Base-by-base conservation (phyloP, 257 asterid species). In the Solanum megistacrolobum region DNA sequence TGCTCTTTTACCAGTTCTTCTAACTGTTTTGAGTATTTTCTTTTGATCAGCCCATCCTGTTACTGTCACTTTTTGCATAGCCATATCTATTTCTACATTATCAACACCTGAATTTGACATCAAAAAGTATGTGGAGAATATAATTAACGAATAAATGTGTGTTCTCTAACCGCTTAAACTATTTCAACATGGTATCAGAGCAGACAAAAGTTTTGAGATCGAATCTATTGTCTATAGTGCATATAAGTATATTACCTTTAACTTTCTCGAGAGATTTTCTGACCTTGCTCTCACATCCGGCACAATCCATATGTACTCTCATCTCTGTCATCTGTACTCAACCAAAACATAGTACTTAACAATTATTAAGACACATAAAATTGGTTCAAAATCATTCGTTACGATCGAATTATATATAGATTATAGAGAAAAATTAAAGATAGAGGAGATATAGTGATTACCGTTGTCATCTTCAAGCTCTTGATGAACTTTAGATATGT, bases 291-390 rank as follows among this genome's bases (percentile, higher is more conserved):
- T 92, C 96, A 82, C 98, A 94, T 86, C 98, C 98, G 1, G 93
- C 92, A 86, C 98, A 94, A 68, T 90, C 93, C 94, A 95, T 94
- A 83, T 94, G 96, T 10, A 95, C 98, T 23, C 92, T 94, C 95
- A 95, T 88, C 90, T 95, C 98, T 1, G 92, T 92, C 79, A 91
- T 92, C 98, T 94, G 87, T 29, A 87, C 79, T 20, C 46, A 35
- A 55, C 12, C 69, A 6, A 52, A 16, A 52, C 9, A 52, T 52
- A 52, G 62, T 52, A 2, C 62, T 18, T 52, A 52, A n/a, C n/a
- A 46, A 46, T 14, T 46, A 46, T 52, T 16, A 52, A 52, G 62
- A 0, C 62, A 52, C 0, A 52, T 52, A 87, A 23, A 81, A 8
- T 81, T 18, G 18, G 39, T 81, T 14, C 5, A 78, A 39, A 79